A percentile compares a stretch with the other conserved stretches of the same genome.
Evolutionary conservation across 139 green algal species (phyloP).

Genomic region (Astrephomene gubernaculifera): DNA sequence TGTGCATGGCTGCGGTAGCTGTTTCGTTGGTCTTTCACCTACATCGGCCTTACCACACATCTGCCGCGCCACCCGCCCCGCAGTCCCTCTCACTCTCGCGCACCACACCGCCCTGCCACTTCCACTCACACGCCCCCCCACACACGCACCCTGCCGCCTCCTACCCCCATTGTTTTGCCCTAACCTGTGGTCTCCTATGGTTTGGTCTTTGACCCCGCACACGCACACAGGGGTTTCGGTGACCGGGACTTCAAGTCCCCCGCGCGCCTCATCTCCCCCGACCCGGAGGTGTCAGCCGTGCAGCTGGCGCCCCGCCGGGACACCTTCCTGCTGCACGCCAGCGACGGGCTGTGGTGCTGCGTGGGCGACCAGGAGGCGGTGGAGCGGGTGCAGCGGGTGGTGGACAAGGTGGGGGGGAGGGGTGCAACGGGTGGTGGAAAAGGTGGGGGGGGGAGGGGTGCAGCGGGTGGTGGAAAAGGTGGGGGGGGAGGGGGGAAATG

Average conservation of each 20-base stretch:
- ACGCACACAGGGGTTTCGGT: slow-evolving; percentile 74
- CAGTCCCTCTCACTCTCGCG: too few relatives aligned
- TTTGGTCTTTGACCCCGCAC: too few relatives aligned
- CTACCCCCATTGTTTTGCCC: too few relatives aligned
- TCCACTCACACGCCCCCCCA: too few relatives aligned
- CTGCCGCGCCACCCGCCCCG: too few relatives aligned
- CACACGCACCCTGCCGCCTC: too few relatives aligned
- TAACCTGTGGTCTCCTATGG: too few relatives aligned
- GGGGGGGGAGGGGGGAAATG: too few relatives aligned
- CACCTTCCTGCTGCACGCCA: slow-evolving; percentile 70
- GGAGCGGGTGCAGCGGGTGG: slow-evolving; percentile 59
- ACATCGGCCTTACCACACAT: too few relatives aligned
- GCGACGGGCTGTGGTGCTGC: slow-evolving; percentile 66
- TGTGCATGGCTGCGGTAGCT: too few relatives aligned
- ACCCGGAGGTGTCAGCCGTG: slow-evolving; percentile 70
- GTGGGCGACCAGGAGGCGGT: slow-evolving; percentile 73
- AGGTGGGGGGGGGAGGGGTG: slow-evolving; percentile 74
- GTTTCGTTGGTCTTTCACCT: too few relatives aligned
- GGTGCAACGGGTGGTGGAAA: slow-evolving; percentile 67
- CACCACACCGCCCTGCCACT: too few relatives aligned
- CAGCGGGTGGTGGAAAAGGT: slow-evolving; percentile 40
- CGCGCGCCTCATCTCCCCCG: slow-evolving; percentile 67
- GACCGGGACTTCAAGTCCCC: slow-evolving; percentile 82
- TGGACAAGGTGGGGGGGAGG: slow-evolving; percentile 43
- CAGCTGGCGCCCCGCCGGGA: slow-evolving; percentile 52